A percentile compares a stretch with the other conserved stretches of the same genome.
Evolutionary conservation across 2,329 filamentous ascomycete species (phyloP).

Genomic region (Aspergillus phoenicis): DNA sequence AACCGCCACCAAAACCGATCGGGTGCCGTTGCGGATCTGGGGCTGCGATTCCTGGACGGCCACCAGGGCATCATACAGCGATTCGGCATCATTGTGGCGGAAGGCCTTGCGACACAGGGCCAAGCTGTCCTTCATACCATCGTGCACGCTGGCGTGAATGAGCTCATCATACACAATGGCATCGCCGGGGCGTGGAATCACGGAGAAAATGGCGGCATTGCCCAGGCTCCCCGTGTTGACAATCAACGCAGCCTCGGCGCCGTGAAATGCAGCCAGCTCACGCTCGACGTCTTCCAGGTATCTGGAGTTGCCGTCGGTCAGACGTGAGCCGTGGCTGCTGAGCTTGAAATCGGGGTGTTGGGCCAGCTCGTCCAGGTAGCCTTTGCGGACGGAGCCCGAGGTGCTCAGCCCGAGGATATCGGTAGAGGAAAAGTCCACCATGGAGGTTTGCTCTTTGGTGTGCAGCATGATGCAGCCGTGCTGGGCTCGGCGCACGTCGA

Average conservation of each 20-base stretch:
- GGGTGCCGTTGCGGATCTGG: constrained; percentile 8
- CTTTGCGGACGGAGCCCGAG: constrained; percentile 6
- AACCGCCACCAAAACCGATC: constrained; percentile 44
- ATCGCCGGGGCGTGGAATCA: constrained; percentile 56
- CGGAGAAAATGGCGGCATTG: constrained; percentile 57
- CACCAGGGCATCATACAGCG: not conserved
- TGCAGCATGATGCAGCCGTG: not conserved
- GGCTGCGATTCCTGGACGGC: not conserved
- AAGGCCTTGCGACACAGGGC: constrained; percentile 40
- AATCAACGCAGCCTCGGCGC: constrained; percentile 53
- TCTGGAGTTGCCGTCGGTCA: constrained; percentile 8
- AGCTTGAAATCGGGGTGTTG: constrained; percentile 12
- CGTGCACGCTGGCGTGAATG: constrained; percentile 70
- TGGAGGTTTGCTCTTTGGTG: not conserved
- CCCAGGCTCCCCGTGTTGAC: constrained; percentile 61
- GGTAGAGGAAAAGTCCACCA: constrained; percentile 17
- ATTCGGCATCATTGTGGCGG: constrained; percentile 6
- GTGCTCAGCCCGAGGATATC: constrained; percentile 14
- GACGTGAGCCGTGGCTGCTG: constrained; percentile 9
- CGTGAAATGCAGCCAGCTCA: constrained; percentile 56
- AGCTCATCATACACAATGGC: constrained; percentile 65
- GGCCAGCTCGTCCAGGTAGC: constrained; percentile 12
- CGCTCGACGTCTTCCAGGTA: constrained; percentile 44
- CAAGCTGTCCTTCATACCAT: constrained; percentile 64
- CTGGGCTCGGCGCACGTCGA: not conserved